Evolutionary conservation across 495 filamentous ascomycete genomes (phyloP).

Genomic region (Talaromyces thailandensis): DNA sequence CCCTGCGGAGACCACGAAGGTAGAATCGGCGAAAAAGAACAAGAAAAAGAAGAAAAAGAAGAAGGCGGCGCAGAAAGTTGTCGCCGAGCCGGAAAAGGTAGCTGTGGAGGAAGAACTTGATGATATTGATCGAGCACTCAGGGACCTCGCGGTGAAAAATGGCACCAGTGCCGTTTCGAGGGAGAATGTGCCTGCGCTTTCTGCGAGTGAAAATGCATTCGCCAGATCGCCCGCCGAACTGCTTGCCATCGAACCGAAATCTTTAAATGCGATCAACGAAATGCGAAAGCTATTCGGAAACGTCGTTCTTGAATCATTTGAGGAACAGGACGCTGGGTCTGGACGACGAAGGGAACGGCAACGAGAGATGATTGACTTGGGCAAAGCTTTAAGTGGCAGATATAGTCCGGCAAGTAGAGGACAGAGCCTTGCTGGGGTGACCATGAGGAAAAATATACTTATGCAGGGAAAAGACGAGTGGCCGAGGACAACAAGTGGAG

Average conservation of each 20-base stretch:
- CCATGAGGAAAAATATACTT: constrained; percentile 68
- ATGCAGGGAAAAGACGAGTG: constrained; percentile 87
- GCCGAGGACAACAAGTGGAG: constrained; percentile 72
- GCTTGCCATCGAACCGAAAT: constrained; percentile 64
- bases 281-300: constrained; percentile 91
- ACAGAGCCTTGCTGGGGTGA: constrained; percentile 58
- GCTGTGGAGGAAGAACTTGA: constrained; percentile 43
- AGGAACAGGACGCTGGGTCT: constrained; percentile 44
- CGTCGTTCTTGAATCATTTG: constrained; percentile 58
- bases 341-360: constrained; percentile 43
- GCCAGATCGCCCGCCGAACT: constrained; percentile 41
- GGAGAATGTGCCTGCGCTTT: constrained; percentile 14
- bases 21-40: constrained; percentile 21
- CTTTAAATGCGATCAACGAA: constrained; percentile 82
- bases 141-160: constrained; percentile 43
- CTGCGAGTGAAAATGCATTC: constrained; percentile 34
- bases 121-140: constrained; percentile 77
- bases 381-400: constrained; percentile 56
- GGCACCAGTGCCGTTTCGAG: constrained; percentile 6
- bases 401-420: constrained; percentile 47
- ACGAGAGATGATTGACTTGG: constrained; percentile 54
- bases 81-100: not conserved
- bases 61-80: constrained; percentile 15
- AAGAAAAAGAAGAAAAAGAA: constrained; percentile 42
- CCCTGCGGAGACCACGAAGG: constrained; percentile 10